phyloP scores from a whole-genome alignment of 208 protist genomes.

The Acanthamoeba divionensis region DNA sequence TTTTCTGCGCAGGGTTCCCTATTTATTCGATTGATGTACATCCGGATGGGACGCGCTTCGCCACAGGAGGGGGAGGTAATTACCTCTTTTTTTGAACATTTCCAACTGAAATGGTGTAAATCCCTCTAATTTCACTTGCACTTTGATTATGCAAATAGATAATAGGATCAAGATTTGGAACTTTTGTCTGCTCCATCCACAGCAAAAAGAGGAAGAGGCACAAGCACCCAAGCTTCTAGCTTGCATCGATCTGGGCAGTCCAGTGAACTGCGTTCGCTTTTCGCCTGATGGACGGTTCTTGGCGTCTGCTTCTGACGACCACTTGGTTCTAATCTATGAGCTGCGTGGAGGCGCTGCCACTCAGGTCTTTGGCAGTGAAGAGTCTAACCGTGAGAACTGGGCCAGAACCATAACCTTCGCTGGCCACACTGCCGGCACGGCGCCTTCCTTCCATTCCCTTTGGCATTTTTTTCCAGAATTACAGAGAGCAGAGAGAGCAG shows the following conservation, averaged over 20 bases:
- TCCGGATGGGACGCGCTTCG: slow-evolving; percentile 64
- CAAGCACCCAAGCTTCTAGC: slow-evolving; percentile 45
- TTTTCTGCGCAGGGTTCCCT: slow-evolving; percentile 1
- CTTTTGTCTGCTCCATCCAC: background rate
- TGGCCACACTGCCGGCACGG: slow-evolving; percentile 10
- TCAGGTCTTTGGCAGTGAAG: slow-evolving; percentile 14
- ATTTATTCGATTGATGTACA: slow-evolving; percentile 67
- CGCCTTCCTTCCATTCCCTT: background rate
- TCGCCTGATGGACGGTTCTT: slow-evolving; percentile 62
- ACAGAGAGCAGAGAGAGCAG: too few relatives aligned
- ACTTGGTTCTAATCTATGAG: slow-evolving; percentile 62
- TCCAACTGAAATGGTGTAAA: background rate
- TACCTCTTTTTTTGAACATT: background rate
- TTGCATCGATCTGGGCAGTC: slow-evolving; percentile 50
- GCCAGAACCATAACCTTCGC: background rate
- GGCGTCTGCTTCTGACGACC: slow-evolving; percentile 62
- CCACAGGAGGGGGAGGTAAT: slow-evolving; percentile 60
- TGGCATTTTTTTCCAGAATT: too few relatives aligned
- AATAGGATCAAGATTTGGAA: slow-evolving; percentile 71
- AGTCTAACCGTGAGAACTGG: slow-evolving; percentile 47
- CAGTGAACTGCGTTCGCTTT: slow-evolving; percentile 64
- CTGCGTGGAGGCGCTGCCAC: background rate
- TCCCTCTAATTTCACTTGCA: background rate
- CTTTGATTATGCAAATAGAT: slow-evolving; percentile 28
- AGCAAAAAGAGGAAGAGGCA: background rate